Percentiles rank a stretch among this genome's conserved stretches.
phyloP scores from a whole-genome alignment of 306 rosid genomes.

The Cicer judaicum region DNA sequence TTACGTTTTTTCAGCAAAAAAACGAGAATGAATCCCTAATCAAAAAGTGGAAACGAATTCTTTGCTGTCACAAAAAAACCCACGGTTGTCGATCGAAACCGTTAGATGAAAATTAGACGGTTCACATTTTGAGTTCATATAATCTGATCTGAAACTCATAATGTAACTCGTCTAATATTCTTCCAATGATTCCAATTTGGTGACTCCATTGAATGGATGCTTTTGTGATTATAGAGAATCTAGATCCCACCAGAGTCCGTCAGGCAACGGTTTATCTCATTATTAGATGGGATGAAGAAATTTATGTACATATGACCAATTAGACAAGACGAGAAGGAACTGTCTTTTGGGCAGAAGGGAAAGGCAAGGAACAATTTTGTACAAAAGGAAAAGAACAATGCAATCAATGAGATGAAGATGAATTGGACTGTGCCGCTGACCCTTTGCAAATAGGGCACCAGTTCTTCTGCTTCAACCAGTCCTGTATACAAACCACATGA shows the following conservation, averaged over 20 bases:
- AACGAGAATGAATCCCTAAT: neutral
- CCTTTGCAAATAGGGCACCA: slow-evolving; percentile 93
- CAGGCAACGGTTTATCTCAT: neutral
- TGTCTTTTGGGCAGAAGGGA: slow-evolving; percentile 38
- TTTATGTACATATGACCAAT: slow-evolving; percentile 54
- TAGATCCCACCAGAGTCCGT: neutral
- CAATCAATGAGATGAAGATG: slow-evolving; percentile 49
- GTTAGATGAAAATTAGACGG: neutral
- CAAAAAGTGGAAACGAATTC: neutral
- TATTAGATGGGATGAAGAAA: slow-evolving; percentile 35
- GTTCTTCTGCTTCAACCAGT: slow-evolving; percentile 82
- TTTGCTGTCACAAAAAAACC: neutral
- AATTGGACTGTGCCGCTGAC: slow-evolving; percentile 48
- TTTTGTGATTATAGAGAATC: neutral
- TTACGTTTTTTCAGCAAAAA: neutral
- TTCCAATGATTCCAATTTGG: neutral
- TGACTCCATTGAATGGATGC: neutral
- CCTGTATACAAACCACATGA: slow-evolving; percentile 69
- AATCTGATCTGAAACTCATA: neutral
- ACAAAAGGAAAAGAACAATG: slow-evolving; percentile 28
- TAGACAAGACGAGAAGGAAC: slow-evolving; percentile 22
- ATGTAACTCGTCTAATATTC: slow-evolving; percentile 1
- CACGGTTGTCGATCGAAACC: neutral
- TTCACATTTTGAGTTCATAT: slow-evolving; percentile 13
- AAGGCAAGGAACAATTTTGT: slow-evolving; percentile 35